phyloP scores from a whole-genome alignment of 2,329 filamentous ascomycete genomes.

The Neurospora crassa region DNA sequence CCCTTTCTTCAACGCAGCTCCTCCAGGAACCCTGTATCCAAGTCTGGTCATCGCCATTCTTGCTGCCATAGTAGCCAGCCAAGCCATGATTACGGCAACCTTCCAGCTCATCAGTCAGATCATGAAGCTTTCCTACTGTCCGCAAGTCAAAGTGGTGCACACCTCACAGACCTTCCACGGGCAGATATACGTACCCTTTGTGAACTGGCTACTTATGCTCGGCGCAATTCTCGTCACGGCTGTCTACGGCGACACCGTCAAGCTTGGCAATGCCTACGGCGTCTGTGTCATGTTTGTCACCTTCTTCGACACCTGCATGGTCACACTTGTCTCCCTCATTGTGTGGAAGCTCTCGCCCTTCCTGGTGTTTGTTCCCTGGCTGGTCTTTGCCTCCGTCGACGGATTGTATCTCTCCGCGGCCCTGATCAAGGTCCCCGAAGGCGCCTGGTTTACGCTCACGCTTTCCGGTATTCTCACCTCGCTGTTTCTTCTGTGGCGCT shows the following conservation, averaged over 20 bases:
- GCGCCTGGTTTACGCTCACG: constrained; percentile 69
- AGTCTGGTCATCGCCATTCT: constrained; percentile 56
- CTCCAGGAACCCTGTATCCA: constrained; percentile 58
- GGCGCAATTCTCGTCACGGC: constrained; percentile 66
- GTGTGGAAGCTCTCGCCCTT: constrained; percentile 57
- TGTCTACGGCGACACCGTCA: constrained; percentile 63
- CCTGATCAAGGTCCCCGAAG: constrained; percentile 62
- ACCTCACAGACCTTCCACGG: constrained; percentile 62
- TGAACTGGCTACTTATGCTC: constrained; percentile 70
- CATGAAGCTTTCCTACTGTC: constrained; percentile 64
- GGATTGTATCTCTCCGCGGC: constrained; percentile 61
- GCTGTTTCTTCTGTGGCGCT: constrained; percentile 68
- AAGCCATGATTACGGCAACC: constrained; percentile 68
- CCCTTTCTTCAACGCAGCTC: constrained; percentile 64
- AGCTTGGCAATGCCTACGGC: constrained; percentile 65
- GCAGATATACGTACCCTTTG: constrained; percentile 66
- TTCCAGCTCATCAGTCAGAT: constrained; percentile 63
- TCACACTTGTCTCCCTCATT: constrained; percentile 60
- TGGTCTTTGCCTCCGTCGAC: constrained; percentile 57
- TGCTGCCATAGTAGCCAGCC: constrained; percentile 65
- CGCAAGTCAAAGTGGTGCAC: constrained; percentile 64
- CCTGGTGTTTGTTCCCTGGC: constrained; percentile 51
- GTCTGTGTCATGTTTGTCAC: constrained; percentile 75
- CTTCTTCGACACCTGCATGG: constrained; percentile 68
- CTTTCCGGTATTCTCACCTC: constrained; percentile 52